A percentile compares a stretch with the other conserved stretches of the same genome.
These are phyloP conservation scores for Isabelozyma rhagii DNA, from an alignment of 805 yeast species.

Conservation along the genomic window DNA sequence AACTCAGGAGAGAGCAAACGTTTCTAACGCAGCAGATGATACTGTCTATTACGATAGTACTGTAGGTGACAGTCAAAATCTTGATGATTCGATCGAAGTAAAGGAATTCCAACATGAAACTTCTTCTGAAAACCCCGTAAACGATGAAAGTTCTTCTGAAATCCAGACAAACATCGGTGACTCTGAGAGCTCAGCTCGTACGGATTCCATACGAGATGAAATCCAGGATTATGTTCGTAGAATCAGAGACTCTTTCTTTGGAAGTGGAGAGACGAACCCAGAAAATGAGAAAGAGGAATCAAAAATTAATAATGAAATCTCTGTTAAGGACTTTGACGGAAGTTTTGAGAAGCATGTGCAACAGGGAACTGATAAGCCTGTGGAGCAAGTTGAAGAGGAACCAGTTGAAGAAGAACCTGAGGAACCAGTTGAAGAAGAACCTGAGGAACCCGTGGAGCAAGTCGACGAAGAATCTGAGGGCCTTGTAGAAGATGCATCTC, in stretches of 20 bases:
- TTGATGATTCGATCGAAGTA: neutral
- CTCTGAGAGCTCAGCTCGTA: too few species aligned
- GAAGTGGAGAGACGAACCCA: neutral
- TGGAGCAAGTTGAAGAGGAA: neutral
- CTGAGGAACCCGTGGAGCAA: too few species aligned
- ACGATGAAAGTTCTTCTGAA: neutral
- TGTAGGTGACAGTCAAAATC: neutral
- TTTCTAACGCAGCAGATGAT: neutral
- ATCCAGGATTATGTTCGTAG: neutral
- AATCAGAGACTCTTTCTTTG: neutral
- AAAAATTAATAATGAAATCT: neutral
- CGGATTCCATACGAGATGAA: neutral
- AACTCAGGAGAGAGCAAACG: neutral
- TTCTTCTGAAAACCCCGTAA: neutral
- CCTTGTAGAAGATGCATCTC: too few species aligned
- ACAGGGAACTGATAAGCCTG: neutral
- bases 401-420: neutral
- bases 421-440: neutral
- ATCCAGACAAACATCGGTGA: too few species aligned
- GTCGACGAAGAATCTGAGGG: neutral
- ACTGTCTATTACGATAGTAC: neutral
- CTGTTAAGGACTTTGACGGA: neutral
- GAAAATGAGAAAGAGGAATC: neutral
- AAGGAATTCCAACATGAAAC: neutral
- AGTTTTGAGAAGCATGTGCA: neutral